Percentiles rank a stretch among this genome's conserved stretches.
Conservation (phyloP, 1,284 basidiomycete genomes). For the Paramarasmius palmivorus region DNA sequence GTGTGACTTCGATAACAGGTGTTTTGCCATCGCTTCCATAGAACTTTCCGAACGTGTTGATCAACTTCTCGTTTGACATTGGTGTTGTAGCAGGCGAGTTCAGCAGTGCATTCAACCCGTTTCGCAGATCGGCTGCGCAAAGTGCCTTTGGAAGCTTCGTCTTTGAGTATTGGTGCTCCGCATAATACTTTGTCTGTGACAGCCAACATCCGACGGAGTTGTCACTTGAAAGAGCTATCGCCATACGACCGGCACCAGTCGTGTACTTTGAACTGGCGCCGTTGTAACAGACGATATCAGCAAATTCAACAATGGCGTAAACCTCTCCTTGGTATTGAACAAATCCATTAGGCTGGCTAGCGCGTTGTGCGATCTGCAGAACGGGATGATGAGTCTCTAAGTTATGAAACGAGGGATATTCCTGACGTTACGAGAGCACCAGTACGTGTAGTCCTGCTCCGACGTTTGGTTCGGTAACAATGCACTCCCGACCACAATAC, state of each 20-base stretch:
- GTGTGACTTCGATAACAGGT: slow-evolving; percentile 4
- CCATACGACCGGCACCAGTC: slow-evolving; percentile 6
- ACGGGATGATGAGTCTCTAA: neutral
- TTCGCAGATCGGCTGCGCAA: neutral
- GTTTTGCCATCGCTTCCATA: slow-evolving; percentile 2
- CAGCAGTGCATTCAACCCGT: neutral
- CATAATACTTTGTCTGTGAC: neutral
- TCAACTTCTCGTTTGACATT: slow-evolving; percentile 2
- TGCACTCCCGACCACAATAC: slow-evolving; percentile 1
- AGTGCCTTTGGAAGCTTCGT: neutral
- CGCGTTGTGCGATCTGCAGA: slow-evolving; percentile 6
- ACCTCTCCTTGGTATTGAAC: slow-evolving; percentile 2
- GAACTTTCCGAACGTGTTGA: slow-evolving; percentile 4
- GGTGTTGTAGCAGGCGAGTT: neutral
- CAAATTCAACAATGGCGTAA: slow-evolving; percentile 5
- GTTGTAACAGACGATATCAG: slow-evolving; percentile 3
- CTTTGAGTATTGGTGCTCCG: neutral
- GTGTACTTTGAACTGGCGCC: neutral
- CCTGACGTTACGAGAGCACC: neutral
- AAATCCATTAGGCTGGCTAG: slow-evolving; percentile 2
- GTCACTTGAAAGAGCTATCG: neutral
- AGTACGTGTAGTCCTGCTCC: slow-evolving; percentile 7
- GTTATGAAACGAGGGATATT: neutral
- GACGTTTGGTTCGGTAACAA: slow-evolving; percentile 9
- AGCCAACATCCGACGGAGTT: slow-evolving; percentile 5